Conservation (phyloP, 805 yeast genomes). For the Candida insectorum region DNA sequence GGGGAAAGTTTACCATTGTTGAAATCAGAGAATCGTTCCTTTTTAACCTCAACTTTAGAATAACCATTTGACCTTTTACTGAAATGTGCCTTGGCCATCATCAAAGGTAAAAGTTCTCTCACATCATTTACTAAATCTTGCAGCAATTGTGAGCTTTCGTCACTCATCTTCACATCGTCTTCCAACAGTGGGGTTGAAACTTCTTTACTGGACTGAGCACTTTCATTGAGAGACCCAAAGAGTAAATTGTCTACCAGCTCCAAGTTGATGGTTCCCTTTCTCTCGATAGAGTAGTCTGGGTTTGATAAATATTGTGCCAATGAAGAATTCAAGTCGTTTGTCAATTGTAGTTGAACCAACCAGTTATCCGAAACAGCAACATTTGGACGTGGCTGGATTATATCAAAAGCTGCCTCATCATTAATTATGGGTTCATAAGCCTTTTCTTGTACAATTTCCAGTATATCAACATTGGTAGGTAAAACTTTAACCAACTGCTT, state of each 20-base stretch:
- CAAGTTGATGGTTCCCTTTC: constrained; percentile 12
- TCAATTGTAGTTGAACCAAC: constrained; percentile 59
- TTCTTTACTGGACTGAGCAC: constrained; percentile 14
- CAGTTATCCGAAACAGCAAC: constrained; percentile 57
- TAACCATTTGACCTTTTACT: constrained; percentile 21
- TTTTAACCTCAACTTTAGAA: constrained; percentile 17
- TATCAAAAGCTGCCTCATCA: constrained; percentile 27
- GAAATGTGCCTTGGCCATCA: constrained; percentile 22
- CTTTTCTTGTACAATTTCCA: constrained; percentile 53
- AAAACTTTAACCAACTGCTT: constrained; percentile 29
- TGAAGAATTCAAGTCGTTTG: constrained; percentile 42
- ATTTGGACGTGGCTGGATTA: constrained; percentile 39
- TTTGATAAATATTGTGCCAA: constrained; percentile 28
- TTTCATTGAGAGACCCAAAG: constrained; percentile 43
- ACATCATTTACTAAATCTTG: constrained; percentile 2
- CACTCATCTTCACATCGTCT: constrained; percentile 6
- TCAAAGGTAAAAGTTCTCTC: constrained; percentile 1
- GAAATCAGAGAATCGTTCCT: constrained; percentile 19
- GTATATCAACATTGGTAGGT: constrained; percentile 26
- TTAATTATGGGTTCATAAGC: constrained; percentile 66
- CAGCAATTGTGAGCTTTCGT: constrained; percentile 4
- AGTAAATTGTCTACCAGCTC: constrained; percentile 43
- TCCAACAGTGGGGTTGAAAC: constrained; percentile 20
- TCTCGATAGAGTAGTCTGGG: constrained; percentile 1
- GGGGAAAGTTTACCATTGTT: constrained; percentile 10